Conservation (phyloP, 257 asterid species). For the Solanum verrucosum region DNA sequence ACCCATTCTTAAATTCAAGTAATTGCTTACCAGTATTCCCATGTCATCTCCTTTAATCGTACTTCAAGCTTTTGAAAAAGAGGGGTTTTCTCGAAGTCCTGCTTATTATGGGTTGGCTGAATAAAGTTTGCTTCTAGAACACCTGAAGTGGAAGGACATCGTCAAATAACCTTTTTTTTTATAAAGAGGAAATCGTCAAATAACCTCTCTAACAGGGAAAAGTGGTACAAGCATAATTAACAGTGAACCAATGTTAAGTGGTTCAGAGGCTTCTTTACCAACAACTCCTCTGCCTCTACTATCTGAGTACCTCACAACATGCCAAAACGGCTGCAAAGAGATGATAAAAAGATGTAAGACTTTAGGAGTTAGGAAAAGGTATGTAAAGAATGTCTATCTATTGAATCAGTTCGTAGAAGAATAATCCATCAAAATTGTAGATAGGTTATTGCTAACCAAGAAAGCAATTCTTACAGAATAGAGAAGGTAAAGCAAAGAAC, state of each 20-base stretch:
- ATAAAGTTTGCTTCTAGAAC: slow-evolving; percentile 87
- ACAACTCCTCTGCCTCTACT: slow-evolving; percentile 98
- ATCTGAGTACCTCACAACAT: slow-evolving; percentile 50
- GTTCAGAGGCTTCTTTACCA: slow-evolving; percentile 46
- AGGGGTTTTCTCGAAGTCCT: slow-evolving; percentile 88
- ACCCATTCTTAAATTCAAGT: background rate
- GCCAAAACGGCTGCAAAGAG: slow-evolving; percentile 91
- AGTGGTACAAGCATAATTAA: background rate
- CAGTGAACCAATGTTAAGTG: background rate
- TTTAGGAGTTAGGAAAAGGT: background rate
- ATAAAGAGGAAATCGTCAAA: background rate
- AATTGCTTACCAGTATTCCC: slow-evolving; percentile 70
- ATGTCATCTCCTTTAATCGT: slow-evolving; percentile 81
- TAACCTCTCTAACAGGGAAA: background rate
- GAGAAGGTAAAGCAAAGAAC: background rate
- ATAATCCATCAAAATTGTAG: background rate
- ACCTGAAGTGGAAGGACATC: slow-evolving; percentile 31
- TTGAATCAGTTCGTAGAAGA: background rate
- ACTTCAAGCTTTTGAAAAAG: slow-evolving; percentile 85
- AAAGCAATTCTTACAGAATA: background rate
- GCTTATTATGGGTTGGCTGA: slow-evolving; percentile 88
- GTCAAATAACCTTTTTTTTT: background rate
- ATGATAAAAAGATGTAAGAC: slow-evolving; percentile 2
- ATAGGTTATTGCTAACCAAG: background rate
- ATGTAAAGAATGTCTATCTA: background rate